Percentiles rank a stretch among this genome's conserved stretches.
phyloP scores from a whole-genome alignment of 139 green algal genomes.

The Chlorella sp. region DNA sequence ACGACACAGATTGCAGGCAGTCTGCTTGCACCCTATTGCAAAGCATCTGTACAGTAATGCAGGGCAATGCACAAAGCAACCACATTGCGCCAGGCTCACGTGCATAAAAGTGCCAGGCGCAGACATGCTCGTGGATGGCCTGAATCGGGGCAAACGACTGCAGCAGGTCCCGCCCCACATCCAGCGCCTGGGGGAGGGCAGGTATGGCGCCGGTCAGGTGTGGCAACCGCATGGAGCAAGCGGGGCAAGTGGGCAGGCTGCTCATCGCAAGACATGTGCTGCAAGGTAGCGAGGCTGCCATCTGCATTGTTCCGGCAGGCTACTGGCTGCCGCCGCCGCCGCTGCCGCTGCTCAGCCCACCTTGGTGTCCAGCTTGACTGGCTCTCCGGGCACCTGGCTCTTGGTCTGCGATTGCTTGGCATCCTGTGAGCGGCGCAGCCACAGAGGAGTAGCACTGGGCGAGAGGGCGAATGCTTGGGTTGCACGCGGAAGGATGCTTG shows the following conservation, averaged over 20 bases:
- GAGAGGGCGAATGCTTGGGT: too few species aligned
- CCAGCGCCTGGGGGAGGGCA: constrained; percentile 15
- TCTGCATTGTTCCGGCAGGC: too few species aligned
- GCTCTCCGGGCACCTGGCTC: constrained; percentile 21
- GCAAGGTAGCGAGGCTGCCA: too few species aligned
- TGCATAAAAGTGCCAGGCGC: constrained; percentile 51
- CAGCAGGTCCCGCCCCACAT: constrained; percentile 33
- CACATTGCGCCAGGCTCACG: neutral
- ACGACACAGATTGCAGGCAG: too few species aligned
- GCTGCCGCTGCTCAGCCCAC: neutral
- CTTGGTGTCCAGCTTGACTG: neutral
- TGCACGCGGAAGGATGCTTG: neutral
- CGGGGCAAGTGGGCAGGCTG: too few species aligned
- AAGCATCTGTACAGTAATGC: too few species aligned
- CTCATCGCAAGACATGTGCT: too few species aligned
- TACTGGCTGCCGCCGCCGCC: too few species aligned
- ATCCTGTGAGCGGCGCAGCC: constrained; percentile 1
- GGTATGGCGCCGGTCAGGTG: too few species aligned
- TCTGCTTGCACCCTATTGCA: too few species aligned
- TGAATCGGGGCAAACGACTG: constrained; percentile 38
- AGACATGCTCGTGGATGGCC: constrained; percentile 44
- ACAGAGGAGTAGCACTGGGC: neutral
- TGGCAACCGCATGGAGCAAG: too few species aligned
- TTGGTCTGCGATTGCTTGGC: constrained; percentile 2
- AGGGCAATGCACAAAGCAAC: too few species aligned